Evolutionary conservation across 768 basidiomycete species (phyloP).

Genomic region (Boletus rex-veris): DNA sequence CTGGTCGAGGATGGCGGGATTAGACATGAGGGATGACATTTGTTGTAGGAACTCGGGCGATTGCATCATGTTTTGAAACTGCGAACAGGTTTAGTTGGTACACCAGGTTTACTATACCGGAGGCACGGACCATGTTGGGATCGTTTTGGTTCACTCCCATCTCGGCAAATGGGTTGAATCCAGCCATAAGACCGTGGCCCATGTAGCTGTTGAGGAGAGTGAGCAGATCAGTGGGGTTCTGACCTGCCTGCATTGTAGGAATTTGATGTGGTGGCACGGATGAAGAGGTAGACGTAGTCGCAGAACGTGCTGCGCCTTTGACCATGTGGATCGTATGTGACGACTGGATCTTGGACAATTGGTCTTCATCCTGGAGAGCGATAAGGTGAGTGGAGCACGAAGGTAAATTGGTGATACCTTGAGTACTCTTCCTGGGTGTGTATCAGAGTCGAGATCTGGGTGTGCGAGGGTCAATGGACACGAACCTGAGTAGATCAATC

Average conservation of each 20-base stretch:
- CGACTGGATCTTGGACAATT: constrained; percentile 81
- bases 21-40: constrained; percentile 83
- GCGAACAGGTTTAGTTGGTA: neutral
- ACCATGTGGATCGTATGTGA: constrained; percentile 92
- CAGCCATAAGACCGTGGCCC: constrained; percentile 77
- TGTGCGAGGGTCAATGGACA: constrained; percentile 6
- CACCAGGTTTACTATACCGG: neutral
- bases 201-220: constrained; percentile 76
- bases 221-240: constrained; percentile 83
- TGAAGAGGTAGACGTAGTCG: constrained; percentile 34
- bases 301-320: constrained; percentile 65
- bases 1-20: constrained; percentile 87
- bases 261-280: constrained; percentile 44
- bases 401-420: constrained; percentile 43
- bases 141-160: constrained; percentile 91
- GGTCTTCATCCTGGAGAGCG: constrained; percentile 71
- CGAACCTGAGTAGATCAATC: constrained; percentile 89
- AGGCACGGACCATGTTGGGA: constrained; percentile 78
- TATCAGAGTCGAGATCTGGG: neutral
- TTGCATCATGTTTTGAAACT: constrained; percentile 85
- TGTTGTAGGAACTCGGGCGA: constrained; percentile 82
- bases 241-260: constrained; percentile 88
- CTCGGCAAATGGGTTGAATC: constrained; percentile 88
- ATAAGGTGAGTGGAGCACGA: constrained; percentile 3
- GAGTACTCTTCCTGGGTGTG: constrained; percentile 57